Evolutionary conservation across 2,329 filamentous ascomycete genomes (phyloP).

Genomic region (Chaetomiaceae sp.): DNA sequence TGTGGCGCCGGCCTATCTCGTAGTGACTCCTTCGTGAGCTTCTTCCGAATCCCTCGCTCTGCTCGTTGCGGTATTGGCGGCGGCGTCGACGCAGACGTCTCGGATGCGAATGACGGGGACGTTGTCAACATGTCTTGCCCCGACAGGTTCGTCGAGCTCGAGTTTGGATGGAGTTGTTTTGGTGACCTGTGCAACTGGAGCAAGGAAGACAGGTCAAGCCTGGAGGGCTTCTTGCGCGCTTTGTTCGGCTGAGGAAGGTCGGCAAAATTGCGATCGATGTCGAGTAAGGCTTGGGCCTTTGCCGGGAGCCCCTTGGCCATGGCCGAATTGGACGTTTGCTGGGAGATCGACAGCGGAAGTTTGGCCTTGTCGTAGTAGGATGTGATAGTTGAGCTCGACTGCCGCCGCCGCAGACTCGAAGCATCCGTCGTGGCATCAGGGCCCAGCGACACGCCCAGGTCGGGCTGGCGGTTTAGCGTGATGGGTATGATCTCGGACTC

Average conservation of each 20-base stretch:
- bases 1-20: slow-evolving; percentile 8
- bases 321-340: slow-evolving; percentile 52
- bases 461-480: slow-evolving; percentile 22
- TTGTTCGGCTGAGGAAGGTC: slow-evolving; percentile 32
- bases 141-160: slow-evolving; percentile 24
- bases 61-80: slow-evolving; percentile 25
- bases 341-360: slow-evolving; percentile 50
- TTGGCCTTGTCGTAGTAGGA: slow-evolving; percentile 54
- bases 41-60: slow-evolving; percentile 30
- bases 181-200: slow-evolving; percentile 29
- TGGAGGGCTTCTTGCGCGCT: slow-evolving; percentile 38
- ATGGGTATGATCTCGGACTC: slow-evolving; percentile 43
- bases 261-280: slow-evolving; percentile 36
- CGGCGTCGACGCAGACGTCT: slow-evolving; percentile 28
- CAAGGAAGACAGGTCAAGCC: slow-evolving; percentile 43
- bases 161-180: slow-evolving; percentile 29
- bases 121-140: slow-evolving; percentile 33
- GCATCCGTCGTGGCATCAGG: slow-evolving; percentile 33
- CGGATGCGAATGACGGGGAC: slow-evolving; percentile 40
- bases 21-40: slow-evolving; percentile 34
- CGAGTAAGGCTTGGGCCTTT: slow-evolving; percentile 42
- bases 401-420: slow-evolving; percentile 41
- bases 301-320: slow-evolving; percentile 50
- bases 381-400: slow-evolving; percentile 49
- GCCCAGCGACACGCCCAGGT: slow-evolving; percentile 20